Base-by-base conservation (phyloP, 2,329 filamentous ascomycete genomes). In the Scedosporium aurantiacum region DNA sequence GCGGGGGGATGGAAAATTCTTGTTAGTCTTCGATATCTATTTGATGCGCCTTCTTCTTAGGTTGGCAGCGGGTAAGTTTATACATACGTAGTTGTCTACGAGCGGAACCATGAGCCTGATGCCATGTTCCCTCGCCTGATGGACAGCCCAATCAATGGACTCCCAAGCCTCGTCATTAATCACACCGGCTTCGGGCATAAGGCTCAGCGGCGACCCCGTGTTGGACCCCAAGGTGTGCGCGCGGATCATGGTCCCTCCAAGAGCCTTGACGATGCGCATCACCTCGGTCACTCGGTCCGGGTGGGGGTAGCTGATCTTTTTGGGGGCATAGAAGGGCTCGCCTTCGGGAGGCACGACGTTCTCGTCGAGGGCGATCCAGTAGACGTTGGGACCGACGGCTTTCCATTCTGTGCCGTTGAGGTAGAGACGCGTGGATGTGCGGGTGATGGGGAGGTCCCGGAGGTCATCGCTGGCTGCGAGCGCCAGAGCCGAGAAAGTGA, bases 361-460 rank as follows among this genome's bases (percentile, higher is more conserved):
- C 66, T 80, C 78, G 66, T 80, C 78, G 0, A 80, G 71, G 1
- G 77, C 78, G 8, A 80, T 73, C 77, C 77, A 79, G 69, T 80
- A 80, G 14, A 79, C 70, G 63, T 80, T 79, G n/a, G 76, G 74
- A 0, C 77, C 78, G 16, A 76, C 74, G 1, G 74, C 74, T 60
- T 74, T 76, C 75, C 76, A 80, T 4, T 64, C 68, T 57, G 74
- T 70, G 16, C 72, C 73, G 55, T 72, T 67, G 10, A 77, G 71
- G 1, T 47, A 55, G 37, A 63, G 52, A 21, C 56, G 43, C 7
- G 45, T 60, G 45, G 57, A 57, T 21, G 54, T 25, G 5, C 55
- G 55, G 21, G 55, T 57, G 55, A 57, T 14, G 50, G 50, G 50
- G 4, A 54, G n/a, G 50, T 54, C 50, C 2, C 50, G 50, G 21